Conservation (phyloP, 805 yeast species). For the Maudiozyma turicensis region DNA sequence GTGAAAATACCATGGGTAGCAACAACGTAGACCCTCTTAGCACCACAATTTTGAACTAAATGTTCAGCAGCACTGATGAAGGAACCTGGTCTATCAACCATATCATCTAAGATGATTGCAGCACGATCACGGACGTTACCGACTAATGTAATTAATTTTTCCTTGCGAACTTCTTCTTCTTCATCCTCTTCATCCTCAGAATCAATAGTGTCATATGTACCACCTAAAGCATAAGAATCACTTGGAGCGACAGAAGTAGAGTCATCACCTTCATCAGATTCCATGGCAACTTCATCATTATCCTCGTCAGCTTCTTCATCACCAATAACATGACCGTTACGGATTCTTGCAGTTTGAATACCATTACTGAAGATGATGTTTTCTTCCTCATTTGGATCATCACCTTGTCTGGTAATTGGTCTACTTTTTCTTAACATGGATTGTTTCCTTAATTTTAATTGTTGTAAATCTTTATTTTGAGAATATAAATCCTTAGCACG, state of each 20-base stretch:
- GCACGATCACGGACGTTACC: constrained; percentile 91
- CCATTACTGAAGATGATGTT: constrained; percentile 64
- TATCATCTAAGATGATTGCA: constrained; percentile 91
- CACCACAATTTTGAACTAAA: constrained; percentile 91
- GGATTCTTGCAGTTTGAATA: constrained; percentile 91
- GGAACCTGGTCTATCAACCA: constrained; percentile 91
- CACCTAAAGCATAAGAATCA: constrained; percentile 59
- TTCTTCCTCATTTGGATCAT: constrained; percentile 47
- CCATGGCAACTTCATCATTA: constrained; percentile 23
- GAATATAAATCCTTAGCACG: constrained; percentile 60
- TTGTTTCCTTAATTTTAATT: constrained; percentile 36
- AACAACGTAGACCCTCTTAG: constrained; percentile 76
- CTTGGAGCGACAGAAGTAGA: constrained; percentile 10
- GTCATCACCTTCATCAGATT: constrained; percentile 25
- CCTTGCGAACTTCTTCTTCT: constrained; percentile 38
- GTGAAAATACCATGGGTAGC: constrained; percentile 96
- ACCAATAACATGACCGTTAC: constrained; percentile 93
- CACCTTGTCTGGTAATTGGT: constrained; percentile 34
- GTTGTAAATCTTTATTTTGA: constrained; percentile 31
- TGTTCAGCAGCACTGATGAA: constrained; percentile 98
- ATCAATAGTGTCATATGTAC: constrained; percentile 68
- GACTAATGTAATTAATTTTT: constrained; percentile 87
- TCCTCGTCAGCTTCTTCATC: constrained; percentile 47
- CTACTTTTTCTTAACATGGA: constrained; percentile 38
- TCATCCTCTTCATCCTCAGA: constrained; percentile 81